Base-by-base conservation (phyloP, 768 basidiomycete species). In the Lactarius hengduanensis region DNA sequence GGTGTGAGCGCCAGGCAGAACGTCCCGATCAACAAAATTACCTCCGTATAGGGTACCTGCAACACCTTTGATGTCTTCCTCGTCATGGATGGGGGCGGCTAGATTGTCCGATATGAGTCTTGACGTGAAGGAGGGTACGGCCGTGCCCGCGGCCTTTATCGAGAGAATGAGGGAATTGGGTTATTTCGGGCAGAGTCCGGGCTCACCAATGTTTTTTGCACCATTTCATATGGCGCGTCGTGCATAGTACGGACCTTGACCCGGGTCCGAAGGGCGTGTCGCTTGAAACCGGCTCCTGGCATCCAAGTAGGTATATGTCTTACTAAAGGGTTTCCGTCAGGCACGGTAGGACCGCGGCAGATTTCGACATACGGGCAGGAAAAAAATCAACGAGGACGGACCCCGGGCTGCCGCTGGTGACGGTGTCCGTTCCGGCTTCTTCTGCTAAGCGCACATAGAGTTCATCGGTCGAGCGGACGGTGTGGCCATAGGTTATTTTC, bases 331-430 rank as follows among this genome's bases (percentile, higher is more conserved):
- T 15, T 5, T 26, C 56, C 10, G 26, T 63, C n/a, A 47, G 26
- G 26, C 26, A 26, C 26, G 26, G 18, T 13, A 13, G 8, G 0
- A 15, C 38, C 38, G 15, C 47, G 5, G 47, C 22, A 26, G 22
- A 26, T 50, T 50, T 3, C 47, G 22, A 72, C 76, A 62, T 66
- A 77, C 76, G 59, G 41, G 72, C 62, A 9, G 76, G 76, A 64
- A 77, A 73, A 68, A 77, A 76, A 66, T 77, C 76, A 13, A 77
- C 76, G n/a, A 76, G 71, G 62, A 73, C 71, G 11, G 75, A 71
- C 16, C 72, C 75, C 15, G 72, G 71, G 32, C 71, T 73, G 18
- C 73, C 74, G 28, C 68, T 62, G 10, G 58, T 63, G 7, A 73
- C 69, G 7, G 72, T 72, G 41, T 69, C 72, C 6, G 38, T 63